Conservation (phyloP, 1,139 yeast species). For the Blastobotrys petasosporus region DNA sequence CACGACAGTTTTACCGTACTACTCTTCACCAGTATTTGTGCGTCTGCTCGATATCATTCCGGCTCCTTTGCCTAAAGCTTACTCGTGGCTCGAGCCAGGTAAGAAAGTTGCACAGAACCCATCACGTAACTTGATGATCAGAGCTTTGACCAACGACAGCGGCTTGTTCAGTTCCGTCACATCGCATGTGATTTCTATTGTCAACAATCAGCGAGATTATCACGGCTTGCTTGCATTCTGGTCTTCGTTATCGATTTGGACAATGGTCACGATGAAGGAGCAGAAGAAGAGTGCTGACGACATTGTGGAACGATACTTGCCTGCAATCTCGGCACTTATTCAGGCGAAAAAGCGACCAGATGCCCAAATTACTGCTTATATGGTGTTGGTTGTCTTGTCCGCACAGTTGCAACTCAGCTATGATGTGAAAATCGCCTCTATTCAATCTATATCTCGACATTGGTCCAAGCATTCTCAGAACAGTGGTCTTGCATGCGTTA, state of each 20-base stretch:
- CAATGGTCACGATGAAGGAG: slow-evolving; percentile 46
- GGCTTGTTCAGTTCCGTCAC: slow-evolving; percentile 64
- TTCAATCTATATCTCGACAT: slow-evolving; percentile 55
- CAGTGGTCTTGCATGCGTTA: slow-evolving; percentile 36
- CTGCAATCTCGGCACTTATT: slow-evolving; percentile 31
- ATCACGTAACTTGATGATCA: slow-evolving; percentile 61
- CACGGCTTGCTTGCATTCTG: slow-evolving; percentile 73
- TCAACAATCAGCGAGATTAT: slow-evolving; percentile 38
- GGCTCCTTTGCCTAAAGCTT: slow-evolving; percentile 59
- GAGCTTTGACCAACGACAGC: slow-evolving; percentile 61
- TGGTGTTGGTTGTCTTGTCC: slow-evolving; percentile 69
- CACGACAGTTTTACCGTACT: slow-evolving; percentile 67
- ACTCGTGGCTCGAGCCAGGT: slow-evolving; percentile 63
- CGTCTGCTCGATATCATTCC: slow-evolving; percentile 69
- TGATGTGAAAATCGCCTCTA: slow-evolving; percentile 61
- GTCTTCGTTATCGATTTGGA: slow-evolving; percentile 67
- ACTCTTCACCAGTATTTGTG: slow-evolving; percentile 63
- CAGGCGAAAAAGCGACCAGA: slow-evolving; percentile 43
- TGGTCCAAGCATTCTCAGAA: slow-evolving; percentile 35
- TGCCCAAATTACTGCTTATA: slow-evolving; percentile 76
- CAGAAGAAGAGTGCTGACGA: slow-evolving; percentile 28
- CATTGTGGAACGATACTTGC: slow-evolving; percentile 46
- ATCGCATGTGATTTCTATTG: slow-evolving; percentile 49
- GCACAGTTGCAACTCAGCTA: slow-evolving; percentile 64
- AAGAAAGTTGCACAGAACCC: slow-evolving; percentile 63